Base-by-base conservation (phyloP, 352 stramenopile genomes). In the Phytophthora nicotianae region DNA sequence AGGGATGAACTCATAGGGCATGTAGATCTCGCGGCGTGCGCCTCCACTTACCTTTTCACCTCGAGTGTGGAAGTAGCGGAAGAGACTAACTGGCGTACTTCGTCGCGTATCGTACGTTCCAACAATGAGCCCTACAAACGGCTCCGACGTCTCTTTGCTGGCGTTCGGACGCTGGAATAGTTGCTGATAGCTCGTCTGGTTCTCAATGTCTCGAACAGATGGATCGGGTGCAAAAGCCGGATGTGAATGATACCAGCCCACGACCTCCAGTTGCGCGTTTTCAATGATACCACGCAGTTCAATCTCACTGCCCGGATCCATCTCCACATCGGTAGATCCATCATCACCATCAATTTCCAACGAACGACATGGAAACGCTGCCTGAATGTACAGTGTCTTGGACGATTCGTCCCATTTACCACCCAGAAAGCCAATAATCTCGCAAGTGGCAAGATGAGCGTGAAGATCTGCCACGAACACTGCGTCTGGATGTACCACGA, bases 221-320 rank as follows among this genome's bases (percentile, higher is more conserved):
- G 95, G 95, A 68, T 98, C 89, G 2, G 94, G 91, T 16, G 90
- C 82, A 74, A 98, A 98, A 23, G 81, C 86, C 11, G 95, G 95
- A 67, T 98, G 94, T 8, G 86, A 97, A 70, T 98, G 95, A 58
- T 98, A 98, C 95, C 95, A 98, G 4, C 95, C 95, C 4, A 98
- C 91, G 41, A 98, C 90, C 53, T 95, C 86, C 4, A 98, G 63
- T 49, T 93, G 74, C 2, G 91, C 81, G 37, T 95, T 88, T 60
- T 85, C 62, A 68, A 98, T 98, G 40, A 95, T 93, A 21, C 96
- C 87, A 27, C 90, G 86, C 40, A 97, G 65, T 51, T 96, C 81
- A 56, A 98, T 94, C 65, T 98, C 91, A 47, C 79, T 94, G 6
- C 81, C 89, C 8, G 95, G 93, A 61, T 98, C 94, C 91, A 98